Conservation (phyloP, 768 basidiomycete genomes). For the Termitomyces titanicus region DNA sequence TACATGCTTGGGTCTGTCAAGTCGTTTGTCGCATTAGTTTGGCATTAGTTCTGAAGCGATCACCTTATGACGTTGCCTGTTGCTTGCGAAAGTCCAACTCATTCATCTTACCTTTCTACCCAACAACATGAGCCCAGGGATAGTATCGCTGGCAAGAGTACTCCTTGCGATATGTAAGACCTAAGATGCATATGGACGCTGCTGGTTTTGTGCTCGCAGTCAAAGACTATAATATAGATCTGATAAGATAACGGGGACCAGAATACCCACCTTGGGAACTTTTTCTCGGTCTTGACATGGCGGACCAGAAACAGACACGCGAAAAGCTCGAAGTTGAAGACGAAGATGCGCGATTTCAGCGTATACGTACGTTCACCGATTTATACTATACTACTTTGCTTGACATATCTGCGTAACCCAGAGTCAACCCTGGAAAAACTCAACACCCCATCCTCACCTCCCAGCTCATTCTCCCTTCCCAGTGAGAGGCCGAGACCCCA, state of each 20-base stretch:
- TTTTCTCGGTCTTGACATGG: not conserved
- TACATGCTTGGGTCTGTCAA: constrained; percentile 2
- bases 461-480: not conserved
- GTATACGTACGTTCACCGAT: constrained; percentile 6
- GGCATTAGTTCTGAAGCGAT: constrained; percentile 3
- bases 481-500: constrained; percentile 15
- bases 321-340: constrained; percentile 12
- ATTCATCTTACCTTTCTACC: constrained; percentile 1
- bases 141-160: constrained; percentile 3
- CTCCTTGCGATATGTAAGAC: too few relatives aligned
- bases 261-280: not conserved
- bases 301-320: not conserved
- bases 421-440: constrained; percentile 14
- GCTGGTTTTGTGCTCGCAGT: too few relatives aligned
- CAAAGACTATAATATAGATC: too few relatives aligned
- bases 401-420: not conserved
- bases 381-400: not conserved
- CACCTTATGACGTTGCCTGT: not conserved
- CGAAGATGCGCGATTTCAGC: constrained; percentile 7
- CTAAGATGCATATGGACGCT: too few relatives aligned
- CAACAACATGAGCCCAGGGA: constrained; percentile 1
- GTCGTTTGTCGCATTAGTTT: too few relatives aligned
- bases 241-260: not conserved
- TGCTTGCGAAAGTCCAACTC: not conserved
- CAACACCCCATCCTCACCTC: not conserved